Evolutionary conservation across 2,329 filamentous ascomycete species (phyloP).

Genomic region (Colletotrichum sublineola): DNA sequence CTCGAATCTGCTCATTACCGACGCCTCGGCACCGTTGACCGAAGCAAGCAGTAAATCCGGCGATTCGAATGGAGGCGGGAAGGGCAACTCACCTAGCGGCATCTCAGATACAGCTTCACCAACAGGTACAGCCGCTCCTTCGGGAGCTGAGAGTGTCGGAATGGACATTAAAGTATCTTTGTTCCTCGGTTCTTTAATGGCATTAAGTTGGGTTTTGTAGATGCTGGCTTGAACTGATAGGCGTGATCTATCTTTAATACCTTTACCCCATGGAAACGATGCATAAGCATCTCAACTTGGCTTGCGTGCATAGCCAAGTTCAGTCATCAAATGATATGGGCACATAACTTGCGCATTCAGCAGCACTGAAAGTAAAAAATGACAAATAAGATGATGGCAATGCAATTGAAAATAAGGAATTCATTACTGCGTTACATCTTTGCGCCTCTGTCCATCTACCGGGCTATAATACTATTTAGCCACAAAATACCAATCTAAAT

Average conservation of each 20-base stretch:
- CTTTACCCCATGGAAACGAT: no score
- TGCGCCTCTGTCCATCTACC: no score
- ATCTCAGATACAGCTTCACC: background rate
- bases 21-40: constrained; percentile 16
- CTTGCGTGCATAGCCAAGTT: no score
- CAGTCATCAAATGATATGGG: background rate
- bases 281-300: background rate
- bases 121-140: background rate
- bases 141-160: background rate
- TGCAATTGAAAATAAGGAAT: no score
- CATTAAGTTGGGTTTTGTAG: background rate
- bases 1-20: constrained; percentile 53
- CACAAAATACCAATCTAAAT: background rate
- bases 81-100: background rate
- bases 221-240: no score
- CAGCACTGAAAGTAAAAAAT: background rate
- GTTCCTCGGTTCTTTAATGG: background rate
- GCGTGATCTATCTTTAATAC: background rate
- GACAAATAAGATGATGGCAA: background rate
- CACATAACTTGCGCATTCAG: background rate
- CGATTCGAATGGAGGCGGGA: background rate
- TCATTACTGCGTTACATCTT: background rate
- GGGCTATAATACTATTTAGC: no score
- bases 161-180: background rate
- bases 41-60: background rate